phyloP scores from a whole-genome alignment of 768 basidiomycete species.

The Heimioporus sp. region DNA sequence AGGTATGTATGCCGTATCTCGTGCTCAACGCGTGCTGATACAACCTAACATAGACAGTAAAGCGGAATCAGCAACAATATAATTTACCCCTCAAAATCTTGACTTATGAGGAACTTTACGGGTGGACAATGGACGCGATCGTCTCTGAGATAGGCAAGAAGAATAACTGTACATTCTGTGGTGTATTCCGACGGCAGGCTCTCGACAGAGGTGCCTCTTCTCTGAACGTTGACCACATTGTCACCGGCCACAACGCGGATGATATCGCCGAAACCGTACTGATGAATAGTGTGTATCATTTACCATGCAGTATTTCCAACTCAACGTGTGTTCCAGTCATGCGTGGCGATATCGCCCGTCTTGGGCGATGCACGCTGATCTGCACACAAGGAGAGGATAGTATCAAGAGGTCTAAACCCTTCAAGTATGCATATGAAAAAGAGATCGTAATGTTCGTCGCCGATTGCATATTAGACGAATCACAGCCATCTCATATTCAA shows the following conservation, averaged over 20 bases:
- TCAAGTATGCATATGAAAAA: slow-evolving; percentile 99
- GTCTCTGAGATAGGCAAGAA: slow-evolving; percentile 94
- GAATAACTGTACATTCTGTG: slow-evolving; percentile 99
- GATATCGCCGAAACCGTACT: slow-evolving; percentile 98
- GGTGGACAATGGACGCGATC: slow-evolving; percentile 99
- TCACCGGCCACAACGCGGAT: slow-evolving; percentile 98
- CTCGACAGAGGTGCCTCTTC: slow-evolving; percentile 91
- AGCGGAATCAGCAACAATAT: slow-evolving; percentile 95
- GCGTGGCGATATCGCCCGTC: slow-evolving; percentile 93
- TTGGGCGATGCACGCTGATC: slow-evolving; percentile 91
- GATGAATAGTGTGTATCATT: slow-evolving; percentile 83
- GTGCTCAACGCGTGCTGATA: slow-evolving; percentile 2
- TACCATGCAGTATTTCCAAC: not conserved
- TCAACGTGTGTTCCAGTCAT: slow-evolving; percentile 61
- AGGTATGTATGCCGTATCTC: slow-evolving; percentile 47
- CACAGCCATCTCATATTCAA: slow-evolving; percentile 5
- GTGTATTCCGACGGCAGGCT: slow-evolving; percentile 95
- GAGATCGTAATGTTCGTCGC: slow-evolving; percentile 92
- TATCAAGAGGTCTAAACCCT: slow-evolving; percentile 97
- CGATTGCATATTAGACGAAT: not conserved
- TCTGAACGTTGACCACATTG: slow-evolving; percentile 92
- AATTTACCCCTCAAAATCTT: slow-evolving; percentile 94
- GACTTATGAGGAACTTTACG: slow-evolving; percentile 94
- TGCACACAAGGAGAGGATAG: slow-evolving; percentile 97
- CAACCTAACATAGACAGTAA: slow-evolving; percentile 72